A percentile compares a stretch with the other conserved stretches of the same genome.
These are phyloP conservation scores for Geosiphon pyriformis DNA, from an alignment of 192 early-diverging fungal genomes.

Conservation along the genomic window DNA sequence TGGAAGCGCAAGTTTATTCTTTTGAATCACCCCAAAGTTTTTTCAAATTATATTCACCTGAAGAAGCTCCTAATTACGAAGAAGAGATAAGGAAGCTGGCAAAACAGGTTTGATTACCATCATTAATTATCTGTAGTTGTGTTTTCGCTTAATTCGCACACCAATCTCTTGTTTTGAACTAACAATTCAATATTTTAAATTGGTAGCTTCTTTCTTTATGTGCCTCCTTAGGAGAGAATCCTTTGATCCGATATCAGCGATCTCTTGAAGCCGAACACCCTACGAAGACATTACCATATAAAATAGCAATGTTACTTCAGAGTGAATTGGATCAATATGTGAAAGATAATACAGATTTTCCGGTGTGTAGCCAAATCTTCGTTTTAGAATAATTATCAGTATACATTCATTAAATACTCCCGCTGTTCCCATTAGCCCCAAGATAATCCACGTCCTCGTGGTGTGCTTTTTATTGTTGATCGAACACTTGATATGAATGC, in stretches of 20 bases:
- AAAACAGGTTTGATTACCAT: slow-evolving; percentile 41
- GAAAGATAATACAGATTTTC: slow-evolving; percentile 59
- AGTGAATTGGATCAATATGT: slow-evolving; percentile 78
- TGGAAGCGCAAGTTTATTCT: slow-evolving; percentile 63
- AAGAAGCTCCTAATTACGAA: slow-evolving; percentile 33
- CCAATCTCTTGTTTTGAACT: background rate
- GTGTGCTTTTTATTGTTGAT: slow-evolving; percentile 85
- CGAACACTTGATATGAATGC: slow-evolving; percentile 85
- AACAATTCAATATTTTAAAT: background rate
- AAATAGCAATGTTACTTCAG: slow-evolving; percentile 77
- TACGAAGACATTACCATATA: slow-evolving; percentile 61
- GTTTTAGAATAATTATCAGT: background rate
- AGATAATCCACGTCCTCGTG: slow-evolving; percentile 51
- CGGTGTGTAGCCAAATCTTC: slow-evolving; percentile 28
- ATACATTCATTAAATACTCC: background rate
- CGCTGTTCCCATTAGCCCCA: slow-evolving; percentile 29
- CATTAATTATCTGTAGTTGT: background rate
- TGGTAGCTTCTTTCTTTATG: slow-evolving; percentile 79
- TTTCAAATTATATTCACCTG: slow-evolving; percentile 58
- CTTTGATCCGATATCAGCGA: slow-evolving; percentile 86
- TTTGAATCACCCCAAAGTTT: slow-evolving; percentile 66
- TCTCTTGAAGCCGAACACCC: slow-evolving; percentile 68
- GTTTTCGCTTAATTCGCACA: background rate
- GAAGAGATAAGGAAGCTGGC: slow-evolving; percentile 45
- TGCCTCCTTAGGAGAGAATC: slow-evolving; percentile 83